Conservation (phyloP, 805 yeast genomes). For the Candida quercuum region DNA sequence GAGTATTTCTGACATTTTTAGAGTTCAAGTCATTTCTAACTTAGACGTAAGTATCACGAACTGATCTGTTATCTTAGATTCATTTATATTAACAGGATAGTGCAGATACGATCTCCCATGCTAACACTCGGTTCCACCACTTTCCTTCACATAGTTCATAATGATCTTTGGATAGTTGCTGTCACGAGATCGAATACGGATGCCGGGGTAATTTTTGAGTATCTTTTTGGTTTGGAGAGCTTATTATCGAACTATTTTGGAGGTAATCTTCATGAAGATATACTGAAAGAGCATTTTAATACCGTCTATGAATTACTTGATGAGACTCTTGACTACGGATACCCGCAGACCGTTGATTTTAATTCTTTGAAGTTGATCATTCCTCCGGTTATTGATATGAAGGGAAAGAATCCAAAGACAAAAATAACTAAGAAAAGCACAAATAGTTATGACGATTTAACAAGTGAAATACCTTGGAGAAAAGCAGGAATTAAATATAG, state of each 20-base stretch:
- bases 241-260: conserved; percentile 42
- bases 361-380: conserved; percentile 33
- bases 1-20: conserved; percentile 78
- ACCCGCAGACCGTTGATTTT: conserved; percentile 61
- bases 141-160: conserved; percentile 66
- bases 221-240: conserved; percentile 55
- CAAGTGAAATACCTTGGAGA: conserved; percentile 54
- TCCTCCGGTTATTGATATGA: conserved; percentile 23
- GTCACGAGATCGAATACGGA: conserved; percentile 89
- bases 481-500: conserved; percentile 65
- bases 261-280: conserved; percentile 31
- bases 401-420: conserved; percentile 10
- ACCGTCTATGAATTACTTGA: conserved; percentile 73
- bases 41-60: conserved; percentile 41
- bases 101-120: conserved; percentile 54
- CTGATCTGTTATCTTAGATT: no score
- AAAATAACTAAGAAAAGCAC: neutral
- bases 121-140: conserved; percentile 91
- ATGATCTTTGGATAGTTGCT: conserved; percentile 73
- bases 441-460: conserved; percentile 1
- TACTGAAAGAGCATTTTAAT: conserved; percentile 60
- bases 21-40: conserved; percentile 84
- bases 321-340: conserved; percentile 73
- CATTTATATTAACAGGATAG: neutral
- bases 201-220: conserved; percentile 75